phyloP scores from a whole-genome alignment of 2,329 filamentous ascomycete genomes.

The Penicillium sp. region DNA sequence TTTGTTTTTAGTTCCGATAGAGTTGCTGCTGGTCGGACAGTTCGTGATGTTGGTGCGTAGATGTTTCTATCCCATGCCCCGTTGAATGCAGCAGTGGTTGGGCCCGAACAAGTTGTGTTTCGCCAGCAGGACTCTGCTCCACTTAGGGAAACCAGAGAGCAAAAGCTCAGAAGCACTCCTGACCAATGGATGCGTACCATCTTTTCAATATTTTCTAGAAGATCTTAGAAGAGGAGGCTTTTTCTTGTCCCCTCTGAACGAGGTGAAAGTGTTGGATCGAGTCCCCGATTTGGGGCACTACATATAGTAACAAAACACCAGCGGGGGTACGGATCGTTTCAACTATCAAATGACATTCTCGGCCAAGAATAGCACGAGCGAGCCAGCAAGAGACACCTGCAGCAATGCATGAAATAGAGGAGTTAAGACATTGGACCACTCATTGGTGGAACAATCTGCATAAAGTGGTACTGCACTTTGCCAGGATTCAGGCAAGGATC shows the following conservation, averaged over 20 bases:
- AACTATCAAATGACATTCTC: neutral
- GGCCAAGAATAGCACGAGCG: conserved; percentile 15
- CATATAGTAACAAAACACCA: conserved; percentile 5
- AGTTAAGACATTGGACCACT: neutral
- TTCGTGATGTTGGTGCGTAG: conserved; percentile 57
- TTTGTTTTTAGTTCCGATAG: conserved; percentile 40
- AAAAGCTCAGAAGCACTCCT: conserved; percentile 14
- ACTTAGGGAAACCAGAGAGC: conserved; percentile 17
- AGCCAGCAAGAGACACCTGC: neutral
- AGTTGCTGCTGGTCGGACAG: conserved; percentile 50
- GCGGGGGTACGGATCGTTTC: neutral
- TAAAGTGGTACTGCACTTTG: neutral
- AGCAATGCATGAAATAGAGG: neutral
- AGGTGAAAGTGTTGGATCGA: neutral
- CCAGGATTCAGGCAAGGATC: conserved; percentile 14
- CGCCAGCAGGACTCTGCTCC: conserved; percentile 54
- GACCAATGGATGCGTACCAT: conserved; percentile 19
- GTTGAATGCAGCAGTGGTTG: conserved; percentile 54
- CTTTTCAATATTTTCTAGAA: neutral
- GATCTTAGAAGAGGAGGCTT: neutral
- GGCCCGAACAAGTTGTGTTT: conserved; percentile 56
- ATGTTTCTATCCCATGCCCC: conserved; percentile 62
- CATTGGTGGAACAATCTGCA: conserved; percentile 16
- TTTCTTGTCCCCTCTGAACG: neutral
- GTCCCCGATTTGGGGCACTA: neutral